Evolutionary conservation across 164 flowering plant species (phyloP).

Genomic region (Vitis cinerea): DNA sequence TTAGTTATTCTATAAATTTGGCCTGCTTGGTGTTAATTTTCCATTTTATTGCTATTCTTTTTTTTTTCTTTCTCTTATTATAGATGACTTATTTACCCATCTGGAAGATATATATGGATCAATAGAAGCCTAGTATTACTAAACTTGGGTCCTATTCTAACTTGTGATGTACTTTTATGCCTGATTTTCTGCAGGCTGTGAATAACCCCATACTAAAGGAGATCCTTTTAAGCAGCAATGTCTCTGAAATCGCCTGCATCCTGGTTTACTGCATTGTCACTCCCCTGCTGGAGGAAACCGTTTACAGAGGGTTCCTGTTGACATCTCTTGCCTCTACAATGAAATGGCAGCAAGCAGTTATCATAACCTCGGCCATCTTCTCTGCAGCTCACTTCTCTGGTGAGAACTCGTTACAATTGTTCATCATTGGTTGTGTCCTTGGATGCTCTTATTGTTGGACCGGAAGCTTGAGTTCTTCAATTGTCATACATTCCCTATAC

Average conservation of each 20-base stretch:
- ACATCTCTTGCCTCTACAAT: slow-evolving; percentile 53
- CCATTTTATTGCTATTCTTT: too few relatives aligned
- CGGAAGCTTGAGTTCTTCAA: slow-evolving; percentile 65
- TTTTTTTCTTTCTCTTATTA: too few relatives aligned
- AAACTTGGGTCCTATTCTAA: too few relatives aligned
- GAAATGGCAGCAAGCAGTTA: slow-evolving; percentile 72
- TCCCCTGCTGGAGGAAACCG: slow-evolving; percentile 79
- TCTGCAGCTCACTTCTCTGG: slow-evolving; percentile 76
- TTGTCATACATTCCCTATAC: slow-evolving; percentile 71
- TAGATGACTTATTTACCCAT: too few relatives aligned
- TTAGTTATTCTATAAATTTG: too few relatives aligned
- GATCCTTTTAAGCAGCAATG: slow-evolving; percentile 50
- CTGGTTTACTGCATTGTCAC: slow-evolving; percentile 59
- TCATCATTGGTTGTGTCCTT: slow-evolving; percentile 69
- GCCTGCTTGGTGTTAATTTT: too few relatives aligned
- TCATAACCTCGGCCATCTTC: slow-evolving; percentile 68
- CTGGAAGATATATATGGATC: too few relatives aligned
- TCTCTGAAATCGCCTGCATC: slow-evolving; percentile 43
- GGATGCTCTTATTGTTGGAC: slow-evolving; percentile 87
- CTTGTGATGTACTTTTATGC: neutral
- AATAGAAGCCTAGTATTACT: too few relatives aligned
- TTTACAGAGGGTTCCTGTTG: slow-evolving; percentile 82
- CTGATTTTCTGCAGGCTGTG: slow-evolving; percentile 39
- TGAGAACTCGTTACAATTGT: slow-evolving; percentile 68
- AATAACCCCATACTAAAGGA: slow-evolving; percentile 61